Percentiles rank a stretch among this genome's conserved stretches.
phyloP scores from a whole-genome alignment of 495 filamentous ascomycete genomes.

The Hypoxylon fragiforme region DNA sequence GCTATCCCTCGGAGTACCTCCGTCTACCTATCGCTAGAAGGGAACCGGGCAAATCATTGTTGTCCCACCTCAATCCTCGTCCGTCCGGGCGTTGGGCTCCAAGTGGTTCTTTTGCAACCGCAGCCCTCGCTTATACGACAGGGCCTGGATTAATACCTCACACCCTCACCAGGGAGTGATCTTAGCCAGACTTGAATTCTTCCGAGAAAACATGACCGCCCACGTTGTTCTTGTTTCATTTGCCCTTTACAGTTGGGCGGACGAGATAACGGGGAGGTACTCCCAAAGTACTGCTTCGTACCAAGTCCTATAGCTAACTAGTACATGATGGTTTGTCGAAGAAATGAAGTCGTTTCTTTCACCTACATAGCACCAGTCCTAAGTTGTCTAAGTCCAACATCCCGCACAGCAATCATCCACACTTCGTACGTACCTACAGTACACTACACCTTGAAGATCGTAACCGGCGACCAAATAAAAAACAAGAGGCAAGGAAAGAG shows the following conservation, averaged over 20 bases:
- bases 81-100: constrained; percentile 25
- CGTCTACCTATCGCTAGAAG: constrained; percentile 21
- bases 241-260: constrained; percentile 19
- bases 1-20: constrained; percentile 17
- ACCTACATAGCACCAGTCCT: constrained; percentile 32
- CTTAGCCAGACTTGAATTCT: constrained; percentile 32
- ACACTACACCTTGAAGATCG: constrained; percentile 18
- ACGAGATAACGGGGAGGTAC: constrained; percentile 31
- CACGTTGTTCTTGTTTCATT: constrained; percentile 30
- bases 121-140: constrained; percentile 35
- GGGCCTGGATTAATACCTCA: constrained; percentile 37
- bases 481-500: background rate
- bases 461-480: constrained; percentile 12
- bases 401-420: constrained; percentile 13
- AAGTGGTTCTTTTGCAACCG: constrained; percentile 35
- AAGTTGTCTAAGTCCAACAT: constrained; percentile 25
- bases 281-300: constrained; percentile 26
- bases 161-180: constrained; percentile 36
- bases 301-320: constrained; percentile 12
- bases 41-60: constrained; percentile 26
- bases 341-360: constrained; percentile 22
- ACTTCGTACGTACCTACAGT: no score
- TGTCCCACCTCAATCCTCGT: constrained; percentile 36
- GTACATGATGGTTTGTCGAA: constrained; percentile 17
- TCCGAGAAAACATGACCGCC: constrained; percentile 22